Conservation (phyloP, 176 grass and related monocot genomes). For the Avena atlantica region DNA sequence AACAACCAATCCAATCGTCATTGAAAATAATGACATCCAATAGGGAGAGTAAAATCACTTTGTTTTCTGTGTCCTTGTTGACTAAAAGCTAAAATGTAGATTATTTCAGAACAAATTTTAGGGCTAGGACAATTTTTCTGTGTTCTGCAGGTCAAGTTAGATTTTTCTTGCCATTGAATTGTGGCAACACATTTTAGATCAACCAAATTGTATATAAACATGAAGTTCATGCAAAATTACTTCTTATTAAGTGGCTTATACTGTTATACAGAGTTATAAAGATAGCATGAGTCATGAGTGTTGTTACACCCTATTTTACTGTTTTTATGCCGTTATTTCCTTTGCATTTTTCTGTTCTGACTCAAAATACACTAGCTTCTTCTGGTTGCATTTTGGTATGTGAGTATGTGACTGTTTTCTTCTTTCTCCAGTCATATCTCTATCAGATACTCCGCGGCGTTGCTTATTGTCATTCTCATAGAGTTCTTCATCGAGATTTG, state of each 20-base stretch:
- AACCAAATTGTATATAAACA: neutral
- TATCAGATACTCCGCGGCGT: slow-evolving; percentile 89
- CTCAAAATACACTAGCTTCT: slow-evolving; percentile 31
- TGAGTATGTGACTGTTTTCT: slow-evolving; percentile 45
- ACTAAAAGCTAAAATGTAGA: too few species aligned
- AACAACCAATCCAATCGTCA: too few species aligned
- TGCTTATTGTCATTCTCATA: slow-evolving; percentile 92
- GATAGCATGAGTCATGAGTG: neutral
- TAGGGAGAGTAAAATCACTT: too few species aligned
- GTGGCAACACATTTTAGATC: slow-evolving; percentile 12
- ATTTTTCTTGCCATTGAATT: neutral
- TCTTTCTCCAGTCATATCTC: slow-evolving; percentile 81
- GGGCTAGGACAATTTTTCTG: too few species aligned
- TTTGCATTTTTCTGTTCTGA: neutral
- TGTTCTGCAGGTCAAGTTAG: neutral
- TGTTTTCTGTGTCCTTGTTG: too few species aligned
- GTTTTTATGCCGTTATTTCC: slow-evolving; percentile 10
- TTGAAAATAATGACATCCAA: too few species aligned
- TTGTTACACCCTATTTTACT: slow-evolving; percentile 30
- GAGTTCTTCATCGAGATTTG: slow-evolving; percentile 96
- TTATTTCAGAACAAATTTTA: too few species aligned
- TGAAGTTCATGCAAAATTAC: slow-evolving; percentile 15
- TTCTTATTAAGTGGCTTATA: slow-evolving; percentile 17
- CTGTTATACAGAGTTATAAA: slow-evolving; percentile 14
- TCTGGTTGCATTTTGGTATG: slow-evolving; percentile 40